Percentiles rank a stretch among this genome's conserved stretches.
Conservation (phyloP, 768 basidiomycete species). For the Dacryopinax spathularia region DNA sequence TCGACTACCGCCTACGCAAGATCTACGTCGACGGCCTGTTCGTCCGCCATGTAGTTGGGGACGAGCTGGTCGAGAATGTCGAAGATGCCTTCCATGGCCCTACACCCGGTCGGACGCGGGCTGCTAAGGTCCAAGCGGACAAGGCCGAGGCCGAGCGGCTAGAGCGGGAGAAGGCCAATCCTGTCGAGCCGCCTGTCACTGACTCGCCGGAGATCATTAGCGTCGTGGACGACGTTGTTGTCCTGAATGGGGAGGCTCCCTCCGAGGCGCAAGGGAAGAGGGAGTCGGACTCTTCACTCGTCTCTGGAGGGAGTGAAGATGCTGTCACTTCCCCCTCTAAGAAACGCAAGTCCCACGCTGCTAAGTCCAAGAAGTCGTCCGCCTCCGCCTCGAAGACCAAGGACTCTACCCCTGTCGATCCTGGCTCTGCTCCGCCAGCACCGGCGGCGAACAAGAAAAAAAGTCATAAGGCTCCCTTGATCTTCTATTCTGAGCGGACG, state of each 20-base stretch:
- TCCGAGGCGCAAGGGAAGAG: not conserved
- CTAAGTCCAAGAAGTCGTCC: not conserved
- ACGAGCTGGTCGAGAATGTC: not conserved
- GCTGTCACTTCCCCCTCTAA: not conserved
- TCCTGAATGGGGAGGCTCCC: not conserved
- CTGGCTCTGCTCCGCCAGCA: too few species aligned
- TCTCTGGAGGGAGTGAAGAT: not conserved
- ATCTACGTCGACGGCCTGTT: not conserved
- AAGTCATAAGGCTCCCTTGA: not conserved
- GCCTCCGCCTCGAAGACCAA: not conserved
- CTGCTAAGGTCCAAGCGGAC: not conserved
- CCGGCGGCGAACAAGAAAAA: not conserved
- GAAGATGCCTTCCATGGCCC: not conserved
- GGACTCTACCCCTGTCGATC: not conserved
- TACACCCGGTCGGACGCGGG: not conserved
- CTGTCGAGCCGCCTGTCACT: too few species aligned
- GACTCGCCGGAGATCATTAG: not conserved
- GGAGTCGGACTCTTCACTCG: not conserved
- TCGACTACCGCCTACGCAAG: not conserved
- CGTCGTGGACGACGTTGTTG: not conserved
- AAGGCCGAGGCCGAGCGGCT: not conserved
- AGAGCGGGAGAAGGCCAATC: not conserved
- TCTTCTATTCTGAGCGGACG: conserved; percentile 3
- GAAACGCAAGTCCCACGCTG: not conserved
- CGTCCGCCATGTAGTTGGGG: not conserved